Evolutionary conservation across 2,329 filamentous ascomycete genomes (phyloP).

Genomic region (Xylaria polymorpha): DNA sequence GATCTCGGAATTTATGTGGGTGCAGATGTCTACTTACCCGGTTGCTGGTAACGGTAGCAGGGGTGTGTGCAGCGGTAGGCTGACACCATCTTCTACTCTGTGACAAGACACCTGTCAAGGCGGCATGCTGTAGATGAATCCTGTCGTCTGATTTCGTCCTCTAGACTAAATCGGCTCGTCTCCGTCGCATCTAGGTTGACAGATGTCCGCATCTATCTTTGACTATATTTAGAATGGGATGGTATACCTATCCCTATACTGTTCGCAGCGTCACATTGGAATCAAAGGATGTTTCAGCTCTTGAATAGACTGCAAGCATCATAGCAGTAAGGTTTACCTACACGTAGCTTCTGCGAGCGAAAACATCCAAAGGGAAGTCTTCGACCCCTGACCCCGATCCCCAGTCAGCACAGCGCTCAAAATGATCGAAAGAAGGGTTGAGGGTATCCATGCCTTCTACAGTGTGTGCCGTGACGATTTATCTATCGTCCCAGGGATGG

Average conservation of each 20-base stretch:
- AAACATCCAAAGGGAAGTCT: not conserved
- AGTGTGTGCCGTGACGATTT: not conserved
- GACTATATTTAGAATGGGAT: not conserved
- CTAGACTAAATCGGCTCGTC: not conserved
- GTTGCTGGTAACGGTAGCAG: conserved; percentile 23
- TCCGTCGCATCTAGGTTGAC: not conserved
- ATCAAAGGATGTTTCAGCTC: conserved; percentile 9
- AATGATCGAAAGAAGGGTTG: conserved; percentile 15
- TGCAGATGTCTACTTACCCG: conserved; percentile 12
- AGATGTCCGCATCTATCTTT: conserved; percentile 1
- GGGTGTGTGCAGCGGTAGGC: conserved; percentile 19
- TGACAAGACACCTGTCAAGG: not conserved
- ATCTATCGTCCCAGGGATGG: not conserved
- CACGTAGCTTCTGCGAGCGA: not conserved
- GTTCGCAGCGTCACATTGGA: not conserved
- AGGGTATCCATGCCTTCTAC: not conserved
- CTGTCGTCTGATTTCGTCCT: not conserved
- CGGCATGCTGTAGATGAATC: conserved; percentile 2
- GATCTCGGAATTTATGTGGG: conserved; percentile 11
- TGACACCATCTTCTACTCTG: conserved; percentile 7
- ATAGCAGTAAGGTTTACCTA: conserved; percentile 1
- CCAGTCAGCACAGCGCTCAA: conserved; percentile 8
- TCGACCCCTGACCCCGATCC: conserved; percentile 24
- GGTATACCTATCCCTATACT: not conserved
- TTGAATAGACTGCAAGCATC: not conserved